Evolutionary conservation across 2,329 filamentous ascomycete genomes (phyloP).

Genomic region (Colletotrichum phormii): DNA sequence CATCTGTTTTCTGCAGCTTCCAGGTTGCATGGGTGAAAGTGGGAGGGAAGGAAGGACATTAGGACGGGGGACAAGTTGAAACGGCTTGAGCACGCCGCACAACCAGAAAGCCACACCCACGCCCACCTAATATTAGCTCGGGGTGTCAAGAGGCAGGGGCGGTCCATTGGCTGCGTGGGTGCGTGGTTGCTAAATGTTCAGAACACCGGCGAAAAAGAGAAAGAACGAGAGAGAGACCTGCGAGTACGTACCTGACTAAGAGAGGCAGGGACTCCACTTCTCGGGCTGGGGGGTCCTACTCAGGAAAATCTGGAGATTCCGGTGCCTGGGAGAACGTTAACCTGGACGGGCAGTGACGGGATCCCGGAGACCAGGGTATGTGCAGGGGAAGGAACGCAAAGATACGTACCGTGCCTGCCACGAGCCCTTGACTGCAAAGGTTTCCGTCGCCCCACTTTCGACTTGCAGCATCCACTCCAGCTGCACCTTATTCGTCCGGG

Average conservation of each 20-base stretch:
- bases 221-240: neutral
- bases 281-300: neutral
- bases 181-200: neutral
- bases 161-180: too few species aligned
- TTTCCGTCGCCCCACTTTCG: neutral
- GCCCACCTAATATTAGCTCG: neutral
- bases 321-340: conserved; percentile 6
- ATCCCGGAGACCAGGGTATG: neutral
- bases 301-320: neutral
- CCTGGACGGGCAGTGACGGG: neutral
- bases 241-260: too few species aligned
- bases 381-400: neutral
- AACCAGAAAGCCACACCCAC: neutral
- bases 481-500: neutral
- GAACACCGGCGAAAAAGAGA: neutral
- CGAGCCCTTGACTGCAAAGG: neutral
- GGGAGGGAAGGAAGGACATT: neutral
- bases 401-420: neutral
- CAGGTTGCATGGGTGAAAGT: neutral
- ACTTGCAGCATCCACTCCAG: neutral
- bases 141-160: neutral
- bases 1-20: neutral
- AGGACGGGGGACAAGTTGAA: conserved; percentile 30
- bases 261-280: neutral
- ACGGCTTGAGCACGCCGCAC: conserved; percentile 33